Conservation (phyloP, 169 alveolate species). For the Plasmodium vinckei region DNA sequence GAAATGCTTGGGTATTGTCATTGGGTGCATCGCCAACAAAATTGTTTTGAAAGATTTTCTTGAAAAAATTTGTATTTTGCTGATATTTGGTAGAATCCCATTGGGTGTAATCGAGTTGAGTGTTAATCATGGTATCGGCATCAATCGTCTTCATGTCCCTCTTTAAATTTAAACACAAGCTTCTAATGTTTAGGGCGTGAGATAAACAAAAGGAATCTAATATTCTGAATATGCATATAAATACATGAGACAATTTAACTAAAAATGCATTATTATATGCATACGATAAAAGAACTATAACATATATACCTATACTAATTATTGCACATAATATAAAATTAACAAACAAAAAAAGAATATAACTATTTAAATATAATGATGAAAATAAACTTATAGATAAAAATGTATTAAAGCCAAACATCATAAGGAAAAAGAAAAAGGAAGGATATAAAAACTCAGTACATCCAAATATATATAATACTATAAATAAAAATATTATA, state of each 20-base stretch:
- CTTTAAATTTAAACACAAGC: conserved; percentile 50
- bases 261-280: conserved; percentile 47
- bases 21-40: neutral
- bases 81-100: no score
- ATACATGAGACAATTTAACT: conserved; percentile 27
- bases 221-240: conserved; percentile 62
- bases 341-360: conserved; percentile 44
- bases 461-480: conserved; percentile 45
- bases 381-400: conserved; percentile 59
- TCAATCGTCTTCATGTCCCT: conserved; percentile 26
- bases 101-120: no score
- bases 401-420: conserved; percentile 58
- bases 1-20: neutral
- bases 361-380: conserved; percentile 57
- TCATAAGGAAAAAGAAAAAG: conserved; percentile 34
- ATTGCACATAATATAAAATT: conserved; percentile 74
- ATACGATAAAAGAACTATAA: conserved; percentile 48
- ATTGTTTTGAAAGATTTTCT: neutral
- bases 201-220: conserved; percentile 64
- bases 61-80: neutral
- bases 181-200: conserved; percentile 38
- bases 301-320: conserved; percentile 47
- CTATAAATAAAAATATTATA: conserved; percentile 13
- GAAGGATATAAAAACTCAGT: conserved; percentile 22
- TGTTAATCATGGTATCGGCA: neutral